These are phyloP conservation scores for Ogataea methanolica DNA, from an alignment of 805 yeast genomes.

Conservation along the genomic window DNA sequence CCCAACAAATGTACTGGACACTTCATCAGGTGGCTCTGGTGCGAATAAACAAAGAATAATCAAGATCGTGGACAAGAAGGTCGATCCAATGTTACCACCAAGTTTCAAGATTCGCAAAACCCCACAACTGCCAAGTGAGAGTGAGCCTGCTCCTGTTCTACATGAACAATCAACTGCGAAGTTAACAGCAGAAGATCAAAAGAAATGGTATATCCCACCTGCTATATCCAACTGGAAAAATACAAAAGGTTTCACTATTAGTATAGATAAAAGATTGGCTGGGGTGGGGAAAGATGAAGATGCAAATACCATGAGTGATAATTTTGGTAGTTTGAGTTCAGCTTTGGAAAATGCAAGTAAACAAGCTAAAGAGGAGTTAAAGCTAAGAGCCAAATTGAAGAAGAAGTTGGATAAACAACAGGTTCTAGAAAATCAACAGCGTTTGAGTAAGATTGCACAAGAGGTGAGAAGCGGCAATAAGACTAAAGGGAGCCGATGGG, in stretches of 20 bases:
- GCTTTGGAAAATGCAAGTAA: conserved; percentile 71
- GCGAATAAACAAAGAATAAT: conserved; percentile 41
- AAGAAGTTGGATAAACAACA: conserved; percentile 47
- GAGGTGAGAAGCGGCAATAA: conserved; percentile 34
- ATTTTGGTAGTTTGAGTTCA: conserved; percentile 57
- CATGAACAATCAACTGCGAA: conserved; percentile 51
- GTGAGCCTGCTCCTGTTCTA: conserved; percentile 54
- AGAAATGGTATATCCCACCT: conserved; percentile 83
- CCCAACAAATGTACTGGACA: conserved; percentile 32
- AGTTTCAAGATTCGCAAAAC: conserved; percentile 68
- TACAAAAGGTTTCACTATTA: conserved; percentile 81
- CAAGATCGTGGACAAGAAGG: conserved; percentile 59
- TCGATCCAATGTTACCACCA: conserved; percentile 87
- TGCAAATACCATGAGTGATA: conserved; percentile 43
- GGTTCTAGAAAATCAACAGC: conserved; percentile 45
- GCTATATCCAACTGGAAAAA: conserved; percentile 95
- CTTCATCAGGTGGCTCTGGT: conserved; percentile 8
- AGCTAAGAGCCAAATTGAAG: conserved; percentile 44
- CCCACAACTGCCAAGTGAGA: conserved; percentile 61
- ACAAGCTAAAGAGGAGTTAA: conserved; percentile 53
- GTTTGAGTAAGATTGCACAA: conserved; percentile 44
- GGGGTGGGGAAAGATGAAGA: conserved; percentile 38
- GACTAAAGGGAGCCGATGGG: conserved; percentile 11
- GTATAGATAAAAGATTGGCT: conserved; percentile 72
- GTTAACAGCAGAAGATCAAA: conserved; percentile 67